These are phyloP conservation scores for Neofusicoccum kwambonambiense DNA, from an alignment of 2,329 filamentous ascomycete genomes.

Conservation along the genomic window DNA sequence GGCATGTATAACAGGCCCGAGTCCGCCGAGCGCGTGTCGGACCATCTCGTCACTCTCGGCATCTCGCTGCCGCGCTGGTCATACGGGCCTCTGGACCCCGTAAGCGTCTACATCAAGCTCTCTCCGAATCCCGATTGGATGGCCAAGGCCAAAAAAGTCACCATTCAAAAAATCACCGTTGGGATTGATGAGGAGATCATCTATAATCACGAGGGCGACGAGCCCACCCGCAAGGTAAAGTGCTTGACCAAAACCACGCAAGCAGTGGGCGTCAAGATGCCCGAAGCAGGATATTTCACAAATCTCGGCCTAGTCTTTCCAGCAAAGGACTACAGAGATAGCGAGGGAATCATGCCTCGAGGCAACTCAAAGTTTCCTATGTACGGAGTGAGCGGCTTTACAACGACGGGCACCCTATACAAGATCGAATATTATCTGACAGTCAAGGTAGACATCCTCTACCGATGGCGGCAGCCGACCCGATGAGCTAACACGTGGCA, in stretches of 20 bases:
- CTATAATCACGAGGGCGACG: constrained; percentile 97
- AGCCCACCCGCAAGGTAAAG: constrained; percentile 86
- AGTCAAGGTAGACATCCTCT: constrained; percentile 68
- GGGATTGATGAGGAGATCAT: constrained; percentile 96
- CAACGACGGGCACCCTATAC: constrained; percentile 89
- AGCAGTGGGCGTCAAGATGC: constrained; percentile 76
- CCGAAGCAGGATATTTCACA: constrained; percentile 88
- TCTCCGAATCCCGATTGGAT: constrained; percentile 91
- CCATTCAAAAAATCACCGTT: constrained; percentile 90
- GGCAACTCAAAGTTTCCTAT: constrained; percentile 85
- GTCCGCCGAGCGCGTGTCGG: constrained; percentile 77
- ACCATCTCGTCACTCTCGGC: constrained; percentile 86
- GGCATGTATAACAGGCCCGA: constrained; percentile 99
- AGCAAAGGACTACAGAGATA: constrained; percentile 80
- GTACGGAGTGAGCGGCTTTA: constrained; percentile 87
- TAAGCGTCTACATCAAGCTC: constrained; percentile 93
- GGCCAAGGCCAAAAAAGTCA: constrained; percentile 84
- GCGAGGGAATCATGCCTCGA: constrained; percentile 81
- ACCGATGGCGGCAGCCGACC: not conserved
- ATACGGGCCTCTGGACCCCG: constrained; percentile 91
- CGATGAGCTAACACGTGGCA: constrained; percentile 38
- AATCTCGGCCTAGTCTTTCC: constrained; percentile 91
- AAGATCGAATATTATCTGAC: constrained; percentile 97
- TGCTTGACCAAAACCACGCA: constrained; percentile 82
- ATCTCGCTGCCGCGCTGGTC: constrained; percentile 95